Evolutionary conservation across 495 filamentous ascomycete species (phyloP), one percentile per base, ranked within the genome.

Genomic region (Rostrohypoxylon terebratum): DNA sequence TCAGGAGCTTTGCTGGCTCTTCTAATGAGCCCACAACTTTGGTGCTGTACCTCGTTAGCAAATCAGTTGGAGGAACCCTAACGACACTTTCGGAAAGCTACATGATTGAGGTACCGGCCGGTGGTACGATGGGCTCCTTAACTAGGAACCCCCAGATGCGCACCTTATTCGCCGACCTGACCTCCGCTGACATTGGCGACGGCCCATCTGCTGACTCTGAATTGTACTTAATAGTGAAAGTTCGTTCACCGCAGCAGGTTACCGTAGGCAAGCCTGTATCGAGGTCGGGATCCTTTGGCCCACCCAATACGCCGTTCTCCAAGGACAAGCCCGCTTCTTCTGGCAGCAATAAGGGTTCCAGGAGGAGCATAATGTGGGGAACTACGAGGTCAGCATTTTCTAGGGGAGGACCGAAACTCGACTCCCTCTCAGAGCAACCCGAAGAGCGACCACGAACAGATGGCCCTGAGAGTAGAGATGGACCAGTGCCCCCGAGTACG

Each of bases 341-440:
- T 11, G 61, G 77, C 48, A 81, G 82, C n/a, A 80, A 79, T 74
- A 90, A 88, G 73, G 75, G 82, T 66, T 91, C 92, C 71, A 88
- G 94, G 71, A 88, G 90, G 78, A 97, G 94, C 79, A 81, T 95
- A 76, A 94, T 96, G 90, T 96, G 93, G 90, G 89, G 89, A 0
- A 83, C 79, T 74, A 86, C 81, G 59, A 77, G 83, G 66, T 80
- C 81, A 23, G 79, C 82, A 40, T 85, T 86, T 50, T 75, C 76
- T 79, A 82, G 48, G 79, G 84, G 58, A 78, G 83, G 40, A 77
- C 81, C 66, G 20, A 84, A 84, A 61, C 80, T 87, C 10, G 84
- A 87, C 51, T 78, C 84, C 1, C 69, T 87, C 11, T 79, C 82
- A 9, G 86, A 88, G 57, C 80, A 85, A 33, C 69, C 76, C 10